phyloP scores from a whole-genome alignment of 2,329 filamentous ascomycete species.

The Mollisiaceae sp. region DNA sequence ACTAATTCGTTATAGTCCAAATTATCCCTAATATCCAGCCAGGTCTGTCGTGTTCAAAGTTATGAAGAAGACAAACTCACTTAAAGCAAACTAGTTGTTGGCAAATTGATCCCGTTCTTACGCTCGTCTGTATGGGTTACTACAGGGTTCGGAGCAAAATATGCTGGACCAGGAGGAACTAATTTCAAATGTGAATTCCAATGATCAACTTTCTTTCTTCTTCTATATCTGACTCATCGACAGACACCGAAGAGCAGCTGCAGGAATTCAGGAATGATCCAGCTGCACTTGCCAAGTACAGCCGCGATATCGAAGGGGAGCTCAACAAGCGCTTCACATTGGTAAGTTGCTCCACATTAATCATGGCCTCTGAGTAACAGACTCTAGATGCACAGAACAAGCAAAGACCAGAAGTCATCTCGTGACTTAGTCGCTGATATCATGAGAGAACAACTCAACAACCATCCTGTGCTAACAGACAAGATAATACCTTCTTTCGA shows the following conservation, averaged over 20 bases:
- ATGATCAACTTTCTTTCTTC: background rate
- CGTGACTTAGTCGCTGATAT: slow-evolving; percentile 22
- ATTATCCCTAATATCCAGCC: slow-evolving; percentile 47
- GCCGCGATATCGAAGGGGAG: slow-evolving; percentile 36
- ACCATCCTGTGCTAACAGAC: slow-evolving; percentile 23
- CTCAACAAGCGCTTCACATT: slow-evolving; percentile 39
- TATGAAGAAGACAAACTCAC: background rate
- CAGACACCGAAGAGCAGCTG: slow-evolving; percentile 27
- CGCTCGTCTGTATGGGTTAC: slow-evolving; percentile 61
- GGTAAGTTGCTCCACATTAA: slow-evolving; percentile 17
- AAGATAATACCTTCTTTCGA: slow-evolving; percentile 38
- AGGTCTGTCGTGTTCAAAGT: slow-evolving; percentile 39
- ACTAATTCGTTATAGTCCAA: slow-evolving; percentile 32
- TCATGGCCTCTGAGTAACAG: background rate
- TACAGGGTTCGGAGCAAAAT: slow-evolving; percentile 36
- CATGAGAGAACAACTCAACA: slow-evolving; percentile 28
- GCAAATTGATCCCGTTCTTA: slow-evolving; percentile 59
- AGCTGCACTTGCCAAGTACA: slow-evolving; percentile 28
- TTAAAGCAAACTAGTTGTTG: slow-evolving; percentile 51
- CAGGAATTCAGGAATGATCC: slow-evolving; percentile 35
- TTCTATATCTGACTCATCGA: background rate
- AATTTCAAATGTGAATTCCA: slow-evolving; percentile 27
- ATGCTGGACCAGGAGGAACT: slow-evolving; percentile 29
- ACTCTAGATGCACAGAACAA: slow-evolving; percentile 27
- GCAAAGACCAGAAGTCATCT: slow-evolving; percentile 29